These are phyloP conservation scores for Lolium perenne DNA, from an alignment of 176 grass and related monocot species.

Conservation along the genomic window DNA sequence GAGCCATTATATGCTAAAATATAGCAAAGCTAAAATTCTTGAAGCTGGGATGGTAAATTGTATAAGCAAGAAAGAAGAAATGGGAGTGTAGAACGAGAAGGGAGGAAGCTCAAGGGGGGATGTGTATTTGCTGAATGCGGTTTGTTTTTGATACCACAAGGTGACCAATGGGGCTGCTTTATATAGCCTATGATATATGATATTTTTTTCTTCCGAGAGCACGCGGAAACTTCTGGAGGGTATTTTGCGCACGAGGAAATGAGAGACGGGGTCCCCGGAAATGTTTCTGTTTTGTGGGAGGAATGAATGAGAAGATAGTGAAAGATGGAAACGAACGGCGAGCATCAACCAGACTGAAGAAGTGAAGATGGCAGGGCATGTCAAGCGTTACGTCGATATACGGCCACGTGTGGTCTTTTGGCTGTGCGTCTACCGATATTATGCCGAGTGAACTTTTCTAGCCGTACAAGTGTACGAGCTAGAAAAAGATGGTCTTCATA, in stretches of 20 bases:
- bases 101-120: conserved; percentile 31
- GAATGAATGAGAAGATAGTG: conserved; percentile 39
- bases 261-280: neutral
- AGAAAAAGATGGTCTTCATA: neutral
- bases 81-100: neutral
- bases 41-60: neutral
- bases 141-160: neutral
- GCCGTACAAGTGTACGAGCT: conserved; percentile 25
- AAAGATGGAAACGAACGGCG: conserved; percentile 8
- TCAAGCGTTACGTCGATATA: neutral
- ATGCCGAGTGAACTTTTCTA: neutral
- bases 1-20: conserved; percentile 23
- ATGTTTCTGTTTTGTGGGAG: neutral
- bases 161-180: neutral
- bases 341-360: conserved; percentile 5
- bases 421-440: neutral
- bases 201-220: neutral
- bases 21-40: neutral
- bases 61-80: neutral
- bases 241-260: neutral
- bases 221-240: neutral
- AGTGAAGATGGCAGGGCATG: neutral
- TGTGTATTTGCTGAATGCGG: neutral
- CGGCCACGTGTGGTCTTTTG: neutral
- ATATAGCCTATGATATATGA: conserved; percentile 26